Conservation (phyloP, 768 basidiomycete species). For the Panaeolus cyanescens region DNA sequence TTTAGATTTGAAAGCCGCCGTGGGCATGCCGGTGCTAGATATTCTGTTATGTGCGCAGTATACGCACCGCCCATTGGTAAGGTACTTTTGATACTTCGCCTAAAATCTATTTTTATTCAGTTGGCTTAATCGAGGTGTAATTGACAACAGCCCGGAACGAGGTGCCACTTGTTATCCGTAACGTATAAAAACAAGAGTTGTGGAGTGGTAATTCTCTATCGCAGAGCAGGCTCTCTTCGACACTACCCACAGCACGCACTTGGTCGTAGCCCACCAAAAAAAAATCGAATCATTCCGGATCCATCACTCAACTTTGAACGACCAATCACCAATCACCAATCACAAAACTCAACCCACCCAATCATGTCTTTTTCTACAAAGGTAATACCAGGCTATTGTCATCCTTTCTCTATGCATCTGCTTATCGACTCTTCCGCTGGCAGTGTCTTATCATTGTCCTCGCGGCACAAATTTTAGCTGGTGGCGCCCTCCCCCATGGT, state of each 20-base stretch:
- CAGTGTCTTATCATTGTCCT: not conserved
- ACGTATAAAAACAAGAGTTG: not conserved
- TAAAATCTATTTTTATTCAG: too few species aligned
- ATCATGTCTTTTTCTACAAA: not conserved
- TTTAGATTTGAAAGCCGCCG: too few species aligned
- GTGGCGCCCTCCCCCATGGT: not conserved
- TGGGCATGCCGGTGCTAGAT: too few species aligned
- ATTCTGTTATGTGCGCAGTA: too few species aligned
- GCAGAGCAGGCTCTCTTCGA: not conserved
- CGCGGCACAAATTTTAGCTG: not conserved
- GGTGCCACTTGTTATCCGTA: too few species aligned
- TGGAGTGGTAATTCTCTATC: not conserved
- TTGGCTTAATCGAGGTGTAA: too few species aligned
- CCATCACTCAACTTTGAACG: not conserved
- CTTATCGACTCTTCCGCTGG: not conserved
- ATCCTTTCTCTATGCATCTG: not conserved
- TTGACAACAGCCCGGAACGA: too few species aligned
- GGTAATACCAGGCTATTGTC: not conserved
- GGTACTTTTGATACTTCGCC: too few species aligned
- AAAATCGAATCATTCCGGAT: not conserved
- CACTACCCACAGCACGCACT: not conserved
- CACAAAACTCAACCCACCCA: not conserved
- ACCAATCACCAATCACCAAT: too few species aligned
- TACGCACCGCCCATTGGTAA: too few species aligned
- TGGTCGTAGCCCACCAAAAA: not conserved